Evolutionary conservation across 169 alveolate species (phyloP).

Genomic region (Babesia sp.): DNA sequence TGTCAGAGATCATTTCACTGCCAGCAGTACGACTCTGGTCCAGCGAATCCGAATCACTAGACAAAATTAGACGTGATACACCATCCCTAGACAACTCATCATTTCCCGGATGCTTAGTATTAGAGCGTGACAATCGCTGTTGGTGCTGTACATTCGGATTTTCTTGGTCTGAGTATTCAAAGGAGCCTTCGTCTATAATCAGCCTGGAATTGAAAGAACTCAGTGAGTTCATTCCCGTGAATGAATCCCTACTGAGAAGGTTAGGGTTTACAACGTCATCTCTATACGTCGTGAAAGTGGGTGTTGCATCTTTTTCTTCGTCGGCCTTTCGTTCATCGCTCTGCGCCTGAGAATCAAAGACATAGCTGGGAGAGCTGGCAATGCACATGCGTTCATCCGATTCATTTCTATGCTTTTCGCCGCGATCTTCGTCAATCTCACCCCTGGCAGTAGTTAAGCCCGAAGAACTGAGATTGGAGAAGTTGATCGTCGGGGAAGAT

Average conservation of each 20-base stretch:
- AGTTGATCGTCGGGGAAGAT: conserved; percentile 1
- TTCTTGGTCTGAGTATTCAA: conserved; percentile 1
- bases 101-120: too few relatives aligned
- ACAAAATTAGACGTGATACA: not conserved
- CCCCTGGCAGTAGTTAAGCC: not conserved
- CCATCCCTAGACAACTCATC: not conserved
- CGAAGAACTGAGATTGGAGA: conserved; percentile 11
- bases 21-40: not conserved
- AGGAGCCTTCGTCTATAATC: not conserved
- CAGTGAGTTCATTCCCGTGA: not conserved
- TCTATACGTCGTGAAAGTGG: not conserved
- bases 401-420: not conserved
- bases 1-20: not conserved
- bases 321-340: not conserved
- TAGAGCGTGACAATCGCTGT: not conserved
- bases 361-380: conserved; percentile 9
- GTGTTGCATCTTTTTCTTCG: not conserved
- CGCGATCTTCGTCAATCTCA: not conserved
- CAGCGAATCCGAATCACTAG: not conserved
- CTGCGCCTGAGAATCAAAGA: not conserved
- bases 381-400: not conserved
- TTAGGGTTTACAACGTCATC: conserved; percentile 1
- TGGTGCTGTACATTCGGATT: not conserved
- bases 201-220: not conserved
- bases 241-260: conserved; percentile 17